These are phyloP conservation scores for Colletotrichum falcatum DNA, from an alignment of 2,329 filamentous ascomycete genomes.

Conservation along the genomic window DNA sequence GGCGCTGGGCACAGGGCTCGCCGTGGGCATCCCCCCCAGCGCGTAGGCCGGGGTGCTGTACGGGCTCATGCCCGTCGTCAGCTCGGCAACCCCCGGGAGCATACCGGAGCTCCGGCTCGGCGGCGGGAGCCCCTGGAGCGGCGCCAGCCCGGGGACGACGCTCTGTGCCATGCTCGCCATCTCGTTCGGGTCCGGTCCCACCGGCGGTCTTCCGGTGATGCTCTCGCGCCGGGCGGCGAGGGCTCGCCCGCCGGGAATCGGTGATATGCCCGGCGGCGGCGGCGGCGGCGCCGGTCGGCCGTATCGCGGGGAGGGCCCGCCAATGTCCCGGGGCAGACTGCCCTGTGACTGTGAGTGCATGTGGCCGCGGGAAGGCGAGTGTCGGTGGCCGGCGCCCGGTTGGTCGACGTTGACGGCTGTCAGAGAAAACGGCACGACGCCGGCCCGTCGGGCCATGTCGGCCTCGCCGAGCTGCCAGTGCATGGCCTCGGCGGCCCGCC, in stretches of 20 bases:
- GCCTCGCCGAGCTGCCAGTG: slow-evolving; percentile 96
- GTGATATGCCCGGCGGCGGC: slow-evolving; percentile 46
- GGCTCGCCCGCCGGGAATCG: slow-evolving; percentile 51
- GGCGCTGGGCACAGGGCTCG: slow-evolving; percentile 53
- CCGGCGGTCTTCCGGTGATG: slow-evolving; percentile 49
- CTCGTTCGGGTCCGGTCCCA: slow-evolving; percentile 49
- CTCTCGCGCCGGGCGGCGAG: slow-evolving; percentile 58
- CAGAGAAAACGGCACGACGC: slow-evolving; percentile 83
- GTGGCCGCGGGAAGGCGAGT: slow-evolving; percentile 44
- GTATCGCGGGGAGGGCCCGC: slow-evolving; percentile 59
- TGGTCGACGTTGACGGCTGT: slow-evolving; percentile 65
- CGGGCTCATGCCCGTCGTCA: slow-evolving; percentile 72
- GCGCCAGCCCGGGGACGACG: slow-evolving; percentile 61
- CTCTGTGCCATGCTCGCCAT: slow-evolving; percentile 49
- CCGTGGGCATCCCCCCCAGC: slow-evolving; percentile 52
- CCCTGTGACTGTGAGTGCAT: slow-evolving; percentile 62
- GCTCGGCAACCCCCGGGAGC: slow-evolving; percentile 71
- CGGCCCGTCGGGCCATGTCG: slow-evolving; percentile 93
- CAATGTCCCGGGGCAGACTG: slow-evolving; percentile 57
- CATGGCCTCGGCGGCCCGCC: slow-evolving; percentile 96
- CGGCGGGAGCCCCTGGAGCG: slow-evolving; percentile 61
- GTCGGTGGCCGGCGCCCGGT: slow-evolving; percentile 30
- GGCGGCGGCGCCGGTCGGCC: slow-evolving; percentile 49
- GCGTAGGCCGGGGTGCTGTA: slow-evolving; percentile 70
- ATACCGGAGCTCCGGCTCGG: slow-evolving; percentile 56